Base-by-base conservation (phyloP, 345 rosid genomes). In the Acer campestre region DNA sequence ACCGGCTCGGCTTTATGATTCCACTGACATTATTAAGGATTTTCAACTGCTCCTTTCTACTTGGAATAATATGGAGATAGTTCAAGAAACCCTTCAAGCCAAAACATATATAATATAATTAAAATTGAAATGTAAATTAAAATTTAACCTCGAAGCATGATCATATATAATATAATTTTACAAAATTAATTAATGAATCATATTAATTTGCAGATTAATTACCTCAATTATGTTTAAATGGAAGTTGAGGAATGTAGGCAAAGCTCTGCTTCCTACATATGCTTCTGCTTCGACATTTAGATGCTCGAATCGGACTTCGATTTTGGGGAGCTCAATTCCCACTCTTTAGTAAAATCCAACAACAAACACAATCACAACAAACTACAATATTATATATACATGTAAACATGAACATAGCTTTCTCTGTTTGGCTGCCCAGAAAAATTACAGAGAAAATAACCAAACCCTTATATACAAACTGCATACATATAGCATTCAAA, bases 21-120 rank as follows among this genome's bases (percentile, higher is more conserved):
- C 98, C 98, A 27, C 84, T 90, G 56, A 89, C 86, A 76, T 92
- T 88, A 10, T 84, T 85, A 38, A 94, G 98, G 78, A 94, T 90
- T 20, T 84, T 81, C 51, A 89, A 66, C 20, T 77, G 86, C 82
- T 75, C 88, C 83, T 88, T 94, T 74, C 75, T 84, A 78, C 82
- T 88, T 6, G 87, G 85, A 75, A 89, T 67, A 74, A 94, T 40
- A 31, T 77, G 85, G 10, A 82, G 62, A 65, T 27, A n/a, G 68
- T 46, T 82, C 78, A 88, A 64, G 56, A 85, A 5, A 29, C 35
- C 86, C 89, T 85, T 76, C 20, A 63, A 74, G 44, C 20, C 38
- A 31, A 71, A 11, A 0, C n/a, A n/a, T n/a, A n/a, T n/a, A n/a
- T n/a, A n/a, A 68, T 1, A 56, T 22, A 25, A 11, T 42, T 53